phyloP scores from a whole-genome alignment of 164 flowering plant species.

The Stephania cephalantha region DNA sequence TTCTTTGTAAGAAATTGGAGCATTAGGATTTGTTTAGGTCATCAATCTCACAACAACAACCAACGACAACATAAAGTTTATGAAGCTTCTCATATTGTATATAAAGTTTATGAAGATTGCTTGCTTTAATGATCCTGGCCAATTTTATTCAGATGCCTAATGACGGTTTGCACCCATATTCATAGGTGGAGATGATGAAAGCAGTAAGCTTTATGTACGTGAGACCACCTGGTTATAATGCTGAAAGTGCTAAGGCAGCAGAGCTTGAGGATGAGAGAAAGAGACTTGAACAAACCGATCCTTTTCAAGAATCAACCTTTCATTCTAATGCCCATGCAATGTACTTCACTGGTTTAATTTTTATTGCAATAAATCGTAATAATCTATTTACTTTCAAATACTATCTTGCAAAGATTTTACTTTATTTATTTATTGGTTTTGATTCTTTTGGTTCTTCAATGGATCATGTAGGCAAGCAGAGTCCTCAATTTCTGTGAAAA shows the following conservation, averaged over 20 bases:
- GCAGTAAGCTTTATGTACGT: constrained; percentile 99
- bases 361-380: background rate
- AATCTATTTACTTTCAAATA: background rate
- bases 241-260: constrained; percentile 98
- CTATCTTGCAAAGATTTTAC: background rate
- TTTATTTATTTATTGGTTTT: background rate
- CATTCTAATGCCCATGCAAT: constrained; percentile 12
- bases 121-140: background rate
- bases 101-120: background rate
- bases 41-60: no score
- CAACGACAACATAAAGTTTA: no score
- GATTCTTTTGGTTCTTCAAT: background rate
- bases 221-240: constrained; percentile 95
- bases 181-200: constrained; percentile 83
- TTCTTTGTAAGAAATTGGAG: no score
- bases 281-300: constrained; percentile 25
- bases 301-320: constrained; percentile 18
- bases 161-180: background rate
- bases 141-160: background rate
- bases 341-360: background rate
- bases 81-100: no score
- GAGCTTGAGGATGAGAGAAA: constrained; percentile 68
- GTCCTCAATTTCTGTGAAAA: constrained; percentile 4
- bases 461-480: constrained; percentile 30
- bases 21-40: no score